phyloP scores from a whole-genome alignment of 768 basidiomycete genomes.

The Ramaria sp. region DNA sequence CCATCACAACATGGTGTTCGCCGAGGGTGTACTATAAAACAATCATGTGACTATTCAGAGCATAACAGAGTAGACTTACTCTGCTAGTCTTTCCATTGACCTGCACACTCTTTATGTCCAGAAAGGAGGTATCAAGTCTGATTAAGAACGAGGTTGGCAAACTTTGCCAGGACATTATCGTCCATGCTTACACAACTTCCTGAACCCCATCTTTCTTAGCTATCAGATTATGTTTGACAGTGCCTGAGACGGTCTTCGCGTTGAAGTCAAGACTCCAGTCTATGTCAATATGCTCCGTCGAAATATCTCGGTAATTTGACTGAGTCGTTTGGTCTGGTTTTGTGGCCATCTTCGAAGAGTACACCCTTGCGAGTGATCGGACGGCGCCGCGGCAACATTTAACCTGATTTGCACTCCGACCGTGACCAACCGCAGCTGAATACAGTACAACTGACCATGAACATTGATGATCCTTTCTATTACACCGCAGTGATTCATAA shows the following conservation, averaged over 20 bases:
- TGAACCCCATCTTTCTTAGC: conserved; percentile 42
- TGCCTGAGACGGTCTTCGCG: conserved; percentile 48
- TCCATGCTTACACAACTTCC: conserved; percentile 45
- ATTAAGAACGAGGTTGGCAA: not conserved
- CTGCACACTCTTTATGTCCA: conserved; percentile 46
- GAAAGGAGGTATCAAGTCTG: conserved; percentile 67
- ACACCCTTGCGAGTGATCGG: too few relatives aligned
- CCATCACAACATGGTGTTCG: conserved; percentile 59
- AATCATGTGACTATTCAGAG: not conserved
- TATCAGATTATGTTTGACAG: conserved; percentile 49
- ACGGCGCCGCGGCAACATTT: too few relatives aligned
- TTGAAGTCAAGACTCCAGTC: conserved; percentile 76
- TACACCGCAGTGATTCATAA: too few relatives aligned
- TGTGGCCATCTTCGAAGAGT: not conserved
- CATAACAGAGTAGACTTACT: conserved; percentile 24
- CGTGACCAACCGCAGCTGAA: too few relatives aligned
- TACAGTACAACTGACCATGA: too few relatives aligned
- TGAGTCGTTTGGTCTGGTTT: conserved; percentile 58
- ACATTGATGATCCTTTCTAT: too few relatives aligned
- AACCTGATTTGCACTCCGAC: too few relatives aligned
- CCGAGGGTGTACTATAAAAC: conserved; percentile 39
- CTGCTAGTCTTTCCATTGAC: conserved; percentile 39
- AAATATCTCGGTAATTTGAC: conserved; percentile 65
- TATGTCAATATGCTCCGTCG: conserved; percentile 56
- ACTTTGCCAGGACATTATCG: not conserved